phyloP scores from a whole-genome alignment of 352 stramenopile species.

The Phytophthora sojae region DNA sequence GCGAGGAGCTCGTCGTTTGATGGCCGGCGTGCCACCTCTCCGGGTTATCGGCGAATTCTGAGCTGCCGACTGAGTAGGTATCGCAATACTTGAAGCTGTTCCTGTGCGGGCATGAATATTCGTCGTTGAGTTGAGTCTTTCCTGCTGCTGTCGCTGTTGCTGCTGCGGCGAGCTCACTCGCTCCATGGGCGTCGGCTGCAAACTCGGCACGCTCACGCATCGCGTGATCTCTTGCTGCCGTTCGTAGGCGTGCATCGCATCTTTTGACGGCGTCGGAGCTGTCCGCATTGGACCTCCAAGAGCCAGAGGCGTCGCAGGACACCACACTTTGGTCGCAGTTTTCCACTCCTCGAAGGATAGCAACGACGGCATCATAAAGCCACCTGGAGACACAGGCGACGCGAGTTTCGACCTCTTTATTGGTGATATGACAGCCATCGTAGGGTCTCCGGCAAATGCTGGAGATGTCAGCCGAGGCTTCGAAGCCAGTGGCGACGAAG shows the following conservation, averaged over 20 bases:
- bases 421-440: background rate
- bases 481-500: background rate
- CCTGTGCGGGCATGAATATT: slow-evolving; percentile 1
- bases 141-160: slow-evolving; percentile 18
- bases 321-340: slow-evolving; percentile 59
- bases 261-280: slow-evolving; percentile 45
- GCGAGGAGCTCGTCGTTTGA: slow-evolving; percentile 26
- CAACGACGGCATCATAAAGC: slow-evolving; percentile 22
- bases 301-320: slow-evolving; percentile 23
- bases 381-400: background rate
- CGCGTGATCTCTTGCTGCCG: slow-evolving; percentile 50
- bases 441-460: background rate
- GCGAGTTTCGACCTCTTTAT: slow-evolving; percentile 14
- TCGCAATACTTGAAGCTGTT: slow-evolving; percentile 15
- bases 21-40: slow-evolving; percentile 30
- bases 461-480: slow-evolving; percentile 8
- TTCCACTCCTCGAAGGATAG: slow-evolving; percentile 77
- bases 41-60: slow-evolving; percentile 5
- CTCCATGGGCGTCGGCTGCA: slow-evolving; percentile 70
- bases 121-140: slow-evolving; percentile 2
- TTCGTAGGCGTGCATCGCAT: slow-evolving; percentile 28
- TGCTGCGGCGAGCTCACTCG: slow-evolving; percentile 38
- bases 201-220: slow-evolving; percentile 63
- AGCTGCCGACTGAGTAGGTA: background rate
- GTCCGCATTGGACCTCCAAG: slow-evolving; percentile 19